Conservation (phyloP, 768 basidiomycete species). For the Russula sp. region DNA sequence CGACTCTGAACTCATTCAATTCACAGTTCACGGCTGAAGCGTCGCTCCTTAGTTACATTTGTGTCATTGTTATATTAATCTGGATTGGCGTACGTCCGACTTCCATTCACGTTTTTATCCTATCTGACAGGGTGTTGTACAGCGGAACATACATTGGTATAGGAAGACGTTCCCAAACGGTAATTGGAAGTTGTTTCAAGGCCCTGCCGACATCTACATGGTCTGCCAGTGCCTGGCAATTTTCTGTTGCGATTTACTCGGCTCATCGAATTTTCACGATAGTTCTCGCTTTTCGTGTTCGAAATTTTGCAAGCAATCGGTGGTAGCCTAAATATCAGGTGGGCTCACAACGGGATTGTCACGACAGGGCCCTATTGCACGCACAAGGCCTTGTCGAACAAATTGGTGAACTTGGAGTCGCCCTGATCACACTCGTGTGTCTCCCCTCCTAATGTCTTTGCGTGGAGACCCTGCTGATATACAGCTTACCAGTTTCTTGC, state of each 20-base stretch:
- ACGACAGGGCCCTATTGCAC: conserved; percentile 39
- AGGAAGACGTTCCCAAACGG: neutral
- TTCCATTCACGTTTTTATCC: neutral
- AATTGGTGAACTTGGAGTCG: conserved; percentile 44
- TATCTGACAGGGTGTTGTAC: neutral
- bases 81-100: conserved; percentile 20
- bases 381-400: conserved; percentile 45
- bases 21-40: conserved; percentile 39
- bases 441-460: neutral
- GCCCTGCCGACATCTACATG: conserved; percentile 44
- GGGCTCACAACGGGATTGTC: conserved; percentile 37
- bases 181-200: conserved; percentile 34
- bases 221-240: conserved; percentile 31
- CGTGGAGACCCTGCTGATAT: conserved; percentile 30
- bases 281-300: conserved; percentile 34
- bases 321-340: conserved; percentile 39
- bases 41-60: conserved; percentile 27
- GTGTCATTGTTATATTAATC: neutral
- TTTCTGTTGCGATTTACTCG: neutral
- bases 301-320: conserved; percentile 43
- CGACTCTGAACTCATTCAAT: neutral
- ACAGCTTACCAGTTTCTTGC: conserved; percentile 34
- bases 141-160: conserved; percentile 24
- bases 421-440: conserved; percentile 44
- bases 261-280: conserved; percentile 28